phyloP scores from a whole-genome alignment of 228 moss, liverwort and hornwort genomes.

The Sphagnum magellanicum region DNA sequence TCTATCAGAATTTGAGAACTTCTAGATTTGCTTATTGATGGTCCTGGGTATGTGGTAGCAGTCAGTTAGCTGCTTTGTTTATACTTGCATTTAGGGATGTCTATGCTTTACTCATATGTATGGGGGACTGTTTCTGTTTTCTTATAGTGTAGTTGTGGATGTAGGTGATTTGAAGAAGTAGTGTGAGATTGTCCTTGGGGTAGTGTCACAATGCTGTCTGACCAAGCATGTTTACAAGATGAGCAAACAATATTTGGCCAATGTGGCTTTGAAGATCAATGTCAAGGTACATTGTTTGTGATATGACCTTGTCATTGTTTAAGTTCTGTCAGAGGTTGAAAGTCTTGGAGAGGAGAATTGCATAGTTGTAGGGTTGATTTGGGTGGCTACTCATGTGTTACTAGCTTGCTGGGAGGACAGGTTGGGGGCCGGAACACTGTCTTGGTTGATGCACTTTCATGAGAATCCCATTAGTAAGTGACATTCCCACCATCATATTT shows the following conservation, averaged over 20 bases:
- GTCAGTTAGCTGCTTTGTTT: too few relatives aligned
- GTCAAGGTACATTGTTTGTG: constrained; percentile 51
- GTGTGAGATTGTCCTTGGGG: constrained; percentile 91
- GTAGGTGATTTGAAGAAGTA: constrained; percentile 88
- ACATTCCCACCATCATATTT: constrained; percentile 6
- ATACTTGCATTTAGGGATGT: too few relatives aligned
- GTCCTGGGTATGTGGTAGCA: too few relatives aligned
- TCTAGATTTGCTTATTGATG: too few relatives aligned
- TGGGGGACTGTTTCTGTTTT: too few relatives aligned
- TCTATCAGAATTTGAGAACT: too few relatives aligned
- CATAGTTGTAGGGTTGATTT: too few relatives aligned
- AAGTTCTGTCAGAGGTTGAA: too few relatives aligned
- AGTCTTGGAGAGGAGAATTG: too few relatives aligned
- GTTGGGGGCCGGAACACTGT: constrained; percentile 4
- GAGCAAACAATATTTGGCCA: constrained; percentile 96
- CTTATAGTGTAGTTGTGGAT: not conserved
- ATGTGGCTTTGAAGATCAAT: constrained; percentile 93
- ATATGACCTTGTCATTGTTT: not conserved
- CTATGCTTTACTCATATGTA: too few relatives aligned
- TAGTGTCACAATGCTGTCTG: constrained; percentile 91
- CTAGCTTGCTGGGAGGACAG: not conserved
- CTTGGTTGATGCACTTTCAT: not conserved
- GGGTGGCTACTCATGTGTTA: too few relatives aligned
- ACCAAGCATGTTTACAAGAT: constrained; percentile 95
- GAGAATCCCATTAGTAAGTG: not conserved